Evolutionary conservation across 768 basidiomycete genomes (phyloP), one percentile per base, ranked within the genome.

Genomic region (Russula sp.): DNA sequence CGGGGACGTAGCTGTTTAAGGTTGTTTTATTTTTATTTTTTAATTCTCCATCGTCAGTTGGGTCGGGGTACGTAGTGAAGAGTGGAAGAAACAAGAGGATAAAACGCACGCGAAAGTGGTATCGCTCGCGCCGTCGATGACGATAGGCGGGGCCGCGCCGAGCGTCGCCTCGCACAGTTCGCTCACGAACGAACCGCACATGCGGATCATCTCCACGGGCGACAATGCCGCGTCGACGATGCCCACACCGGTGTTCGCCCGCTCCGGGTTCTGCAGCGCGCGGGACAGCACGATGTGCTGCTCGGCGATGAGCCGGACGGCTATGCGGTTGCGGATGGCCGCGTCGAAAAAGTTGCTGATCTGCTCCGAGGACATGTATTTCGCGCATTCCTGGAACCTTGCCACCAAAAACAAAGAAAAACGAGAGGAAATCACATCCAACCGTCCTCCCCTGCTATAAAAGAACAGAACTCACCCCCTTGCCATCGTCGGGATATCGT

Each of bases 401-500:
- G 16, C 45, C 45, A n/a, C 20, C n/a, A 47, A 47, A 11, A 18
- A 16, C 22, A 22, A 42, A n/a, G 16, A 18, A 18, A 18, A 2
- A 11, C 0, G 27, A 6, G 20, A 7, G 7, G 8, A 47, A 13
- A 47, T 20, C 9, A 47, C 3, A 20, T 40, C 39, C 39, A 44
- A 37, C 8, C n/a, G 6, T 22, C 22, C 1, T 13, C 22, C 9
- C 31, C 50, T 10, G 4, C 31, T 4, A 6, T 22, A 13, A 40
- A 3, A n/a, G 18, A 32, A 5, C n/a, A 2, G 4, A 48, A 72
- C 66, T 55, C 66, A 87, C 91, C 93, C 93, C 75, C 92, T 93
- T 3, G 93, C 92, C 82, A 95, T 83, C 14, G 87, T 88, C 1
- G 92, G 92, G 55, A 95, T 91, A 72, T 95, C 94, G 73, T 94